A percentile compares a stretch with the other conserved stretches of the same genome.
phyloP scores from a whole-genome alignment of 2,329 filamentous ascomycete genomes.

The Ophidiomyces ophidiicola region DNA sequence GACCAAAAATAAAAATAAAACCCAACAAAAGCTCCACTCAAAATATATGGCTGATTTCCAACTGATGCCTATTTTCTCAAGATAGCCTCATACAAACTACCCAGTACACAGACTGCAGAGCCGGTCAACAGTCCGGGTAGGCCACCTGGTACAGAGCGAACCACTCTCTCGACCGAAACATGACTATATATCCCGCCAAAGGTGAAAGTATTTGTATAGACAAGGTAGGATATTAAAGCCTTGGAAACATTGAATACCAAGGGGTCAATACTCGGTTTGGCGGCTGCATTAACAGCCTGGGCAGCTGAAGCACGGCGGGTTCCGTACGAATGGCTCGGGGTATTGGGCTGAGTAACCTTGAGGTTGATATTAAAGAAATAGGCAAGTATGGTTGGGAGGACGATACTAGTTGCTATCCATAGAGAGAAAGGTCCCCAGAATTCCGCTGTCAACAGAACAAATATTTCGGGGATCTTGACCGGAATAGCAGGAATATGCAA shows the following conservation, averaged over 20 bases:
- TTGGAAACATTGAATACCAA: slow-evolving; percentile 84
- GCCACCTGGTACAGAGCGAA: slow-evolving; percentile 29
- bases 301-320: slow-evolving; percentile 18
- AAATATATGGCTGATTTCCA: neutral
- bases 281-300: slow-evolving; percentile 34
- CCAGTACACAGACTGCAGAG: slow-evolving; percentile 31
- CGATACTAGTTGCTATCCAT: slow-evolving; percentile 61
- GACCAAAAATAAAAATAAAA: slow-evolving; percentile 1
- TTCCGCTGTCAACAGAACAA: slow-evolving; percentile 57
- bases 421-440: slow-evolving; percentile 77
- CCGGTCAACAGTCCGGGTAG: slow-evolving; percentile 31
- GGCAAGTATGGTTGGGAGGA: slow-evolving; percentile 58
- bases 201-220: slow-evolving; percentile 49
- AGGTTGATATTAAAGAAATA: slow-evolving; percentile 85
- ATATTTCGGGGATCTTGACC: slow-evolving; percentile 67
- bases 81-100: slow-evolving; percentile 37
- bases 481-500: slow-evolving; percentile 47
- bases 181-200: slow-evolving; percentile 29
- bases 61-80: slow-evolving; percentile 24
- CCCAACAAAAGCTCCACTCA: neutral
- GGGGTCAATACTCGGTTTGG: slow-evolving; percentile 52
- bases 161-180: slow-evolving; percentile 28
- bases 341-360: slow-evolving; percentile 28
- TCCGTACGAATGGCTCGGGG: slow-evolving; percentile 16
- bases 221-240: slow-evolving; percentile 65